Evolutionary conservation across 2,329 filamentous ascomycete genomes (phyloP).

Genomic region (Aschersonia sp.): DNA sequence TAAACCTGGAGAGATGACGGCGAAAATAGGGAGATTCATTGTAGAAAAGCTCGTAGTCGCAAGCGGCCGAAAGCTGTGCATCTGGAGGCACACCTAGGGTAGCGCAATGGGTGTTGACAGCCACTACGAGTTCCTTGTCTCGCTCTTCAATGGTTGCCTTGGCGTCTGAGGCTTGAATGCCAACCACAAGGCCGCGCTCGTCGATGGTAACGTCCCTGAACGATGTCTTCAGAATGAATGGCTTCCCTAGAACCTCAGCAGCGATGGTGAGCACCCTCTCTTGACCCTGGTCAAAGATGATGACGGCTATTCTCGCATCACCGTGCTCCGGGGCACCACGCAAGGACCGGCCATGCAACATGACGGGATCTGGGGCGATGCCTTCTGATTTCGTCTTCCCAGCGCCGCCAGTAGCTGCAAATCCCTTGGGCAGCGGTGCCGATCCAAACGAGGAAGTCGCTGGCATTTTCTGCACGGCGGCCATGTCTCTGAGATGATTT

Average conservation of each 20-base stretch:
- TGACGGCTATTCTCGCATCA: conserved; percentile 44
- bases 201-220: conserved; percentile 38
- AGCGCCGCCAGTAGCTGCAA: conserved; percentile 10
- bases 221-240: conserved; percentile 42
- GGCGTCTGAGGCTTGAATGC: conserved; percentile 43
- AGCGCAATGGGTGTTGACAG: conserved; percentile 66
- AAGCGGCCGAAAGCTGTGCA: conserved; percentile 45
- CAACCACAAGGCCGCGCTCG: conserved; percentile 52
- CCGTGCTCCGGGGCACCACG: conserved; percentile 33
- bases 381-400: conserved; percentile 19
- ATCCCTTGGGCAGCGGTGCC: conserved; percentile 7
- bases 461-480: conserved; percentile 22
- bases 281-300: conserved; percentile 57
- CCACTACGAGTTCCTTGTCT: conserved; percentile 42
- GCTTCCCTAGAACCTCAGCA: conserved; percentile 66
- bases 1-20: conserved; percentile 62
- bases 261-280: conserved; percentile 61
- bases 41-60: conserved; percentile 81
- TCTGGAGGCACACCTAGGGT: conserved; percentile 57
- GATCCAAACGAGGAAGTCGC: conserved; percentile 17
- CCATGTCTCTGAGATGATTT: conserved; percentile 9
- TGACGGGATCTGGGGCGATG: conserved; percentile 16
- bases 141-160: conserved; percentile 42
- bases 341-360: conserved; percentile 23
- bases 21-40: conserved; percentile 57